Evolutionary conservation across 176 grass and related monocot species (phyloP), one percentile per base, ranked within the genome.

Genomic region (Cenchrus americanus): DNA sequence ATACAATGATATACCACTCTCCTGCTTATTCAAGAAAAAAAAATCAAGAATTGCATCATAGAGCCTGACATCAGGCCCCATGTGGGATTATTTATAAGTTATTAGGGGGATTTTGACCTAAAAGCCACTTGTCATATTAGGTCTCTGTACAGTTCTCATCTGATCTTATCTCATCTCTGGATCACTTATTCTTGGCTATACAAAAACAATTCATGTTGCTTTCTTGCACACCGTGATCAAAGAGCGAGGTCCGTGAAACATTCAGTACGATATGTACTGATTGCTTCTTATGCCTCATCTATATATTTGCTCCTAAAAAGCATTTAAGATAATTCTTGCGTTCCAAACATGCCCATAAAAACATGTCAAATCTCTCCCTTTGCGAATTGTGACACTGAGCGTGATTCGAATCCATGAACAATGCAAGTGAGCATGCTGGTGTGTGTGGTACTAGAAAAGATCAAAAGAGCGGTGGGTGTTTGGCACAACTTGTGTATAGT

Each of bases 121-220:
- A 44, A 1, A 44, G 4, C 24, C 6, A 10, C 8, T 59, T 63
- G 18, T 22, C 60, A 21, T 9, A 54, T 0, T 7, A 42, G 23
- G n/a, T 21, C 22, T 26, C 13, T 74, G 49, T 50, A 65, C 7
- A 26, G 22, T 40, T 32, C 10, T 15, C 55, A 26, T 5, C 8
- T 8, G 43, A 22, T 18, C 11, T 37, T 66, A 76, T 52, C 66
- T 54, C 62, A 71, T 79, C 66, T 53, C 43, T 27, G 14, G 9
- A 40, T 18, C 44, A 42, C 30, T 43, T 53, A n/a, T 59, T 60
- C 14, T 37, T 27, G 5, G 9, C 23, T 9, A 54, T 47, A 62
- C 21, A 63, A 63, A 86, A 72, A 6, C 57, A 79, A 66, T 80
- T 80, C 17, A 30, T 66, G 77, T 86, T 86, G 84, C 77, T 80